A percentile compares a stretch with the other conserved stretches of the same genome.
phyloP scores from a whole-genome alignment of 1,284 basidiomycete genomes.

The Ceratobasidium sp. region DNA sequence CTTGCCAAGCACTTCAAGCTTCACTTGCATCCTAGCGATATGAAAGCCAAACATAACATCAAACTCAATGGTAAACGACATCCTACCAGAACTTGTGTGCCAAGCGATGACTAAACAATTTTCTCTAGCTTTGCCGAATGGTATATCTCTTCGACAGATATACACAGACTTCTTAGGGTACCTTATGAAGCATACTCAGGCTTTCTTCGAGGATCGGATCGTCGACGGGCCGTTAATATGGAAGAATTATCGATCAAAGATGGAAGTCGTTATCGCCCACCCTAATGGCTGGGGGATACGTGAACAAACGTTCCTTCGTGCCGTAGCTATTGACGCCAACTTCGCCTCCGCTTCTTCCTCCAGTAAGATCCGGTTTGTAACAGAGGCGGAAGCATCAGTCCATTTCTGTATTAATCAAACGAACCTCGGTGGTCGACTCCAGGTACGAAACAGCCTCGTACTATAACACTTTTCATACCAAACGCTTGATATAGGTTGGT shows the following conservation, averaged over 20 bases:
- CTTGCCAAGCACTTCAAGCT: slow-evolving; percentile 46
- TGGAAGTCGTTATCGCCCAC: slow-evolving; percentile 28
- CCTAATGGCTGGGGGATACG: slow-evolving; percentile 44
- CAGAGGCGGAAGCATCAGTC: slow-evolving; percentile 16
- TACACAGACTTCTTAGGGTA: slow-evolving; percentile 42
- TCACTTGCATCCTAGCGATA: slow-evolving; percentile 43
- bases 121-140: no score
- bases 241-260: not conserved
- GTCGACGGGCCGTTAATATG: slow-evolving; percentile 31
- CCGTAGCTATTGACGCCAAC: not conserved
- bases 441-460: no score
- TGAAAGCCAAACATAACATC: slow-evolving; percentile 6
- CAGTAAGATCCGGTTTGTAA: slow-evolving; percentile 1
- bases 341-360: not conserved
- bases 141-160: slow-evolving; percentile 27
- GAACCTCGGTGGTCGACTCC: not conserved
- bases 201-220: slow-evolving; percentile 25
- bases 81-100: no score
- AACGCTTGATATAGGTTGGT: slow-evolving; percentile 7
- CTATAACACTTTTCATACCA: no score
- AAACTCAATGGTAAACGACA: no score
- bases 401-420: slow-evolving; percentile 22
- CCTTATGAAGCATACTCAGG: slow-evolving; percentile 28
- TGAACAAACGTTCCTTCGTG: slow-evolving; percentile 33
- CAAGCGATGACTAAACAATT: no score